phyloP scores from a whole-genome alignment of 2,329 filamentous ascomycete genomes.

The Fusarium nisikadoi region DNA sequence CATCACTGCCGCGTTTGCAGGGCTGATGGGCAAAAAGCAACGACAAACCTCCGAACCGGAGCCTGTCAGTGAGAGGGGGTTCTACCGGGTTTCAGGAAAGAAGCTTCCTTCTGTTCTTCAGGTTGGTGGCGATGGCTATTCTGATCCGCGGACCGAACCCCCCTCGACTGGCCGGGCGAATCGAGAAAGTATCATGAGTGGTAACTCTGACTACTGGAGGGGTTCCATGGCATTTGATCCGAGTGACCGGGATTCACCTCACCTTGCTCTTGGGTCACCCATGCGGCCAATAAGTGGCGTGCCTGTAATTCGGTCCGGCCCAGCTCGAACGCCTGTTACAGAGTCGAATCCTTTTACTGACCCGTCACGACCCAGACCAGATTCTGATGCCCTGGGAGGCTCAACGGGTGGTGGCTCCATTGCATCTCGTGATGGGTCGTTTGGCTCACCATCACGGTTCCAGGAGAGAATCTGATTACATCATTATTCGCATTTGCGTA shows the following conservation, averaged over 20 bases:
- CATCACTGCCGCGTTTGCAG: constrained; percentile 61
- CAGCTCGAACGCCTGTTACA: constrained; percentile 70
- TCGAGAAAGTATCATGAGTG: constrained; percentile 57
- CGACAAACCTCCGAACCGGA: constrained; percentile 40
- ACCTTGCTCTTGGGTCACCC: constrained; percentile 64
- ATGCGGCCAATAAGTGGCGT: constrained; percentile 71
- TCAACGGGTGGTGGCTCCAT: constrained; percentile 36
- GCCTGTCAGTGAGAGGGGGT: constrained; percentile 64
- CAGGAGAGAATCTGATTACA: constrained; percentile 43
- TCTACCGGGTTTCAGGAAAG: constrained; percentile 72
- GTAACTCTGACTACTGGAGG: constrained; percentile 63
- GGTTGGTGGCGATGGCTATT: constrained; percentile 71
- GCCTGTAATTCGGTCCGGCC: constrained; percentile 72
- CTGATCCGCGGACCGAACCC: constrained; percentile 51
- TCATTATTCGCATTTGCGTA: background rate
- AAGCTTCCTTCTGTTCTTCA: constrained; percentile 72
- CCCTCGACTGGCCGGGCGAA: constrained; percentile 39
- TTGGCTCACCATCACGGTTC: constrained; percentile 44
- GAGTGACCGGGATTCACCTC: constrained; percentile 47
- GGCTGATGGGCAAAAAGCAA: constrained; percentile 55
- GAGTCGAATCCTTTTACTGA: constrained; percentile 62
- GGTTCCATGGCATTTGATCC: constrained; percentile 62
- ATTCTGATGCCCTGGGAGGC: constrained; percentile 41
- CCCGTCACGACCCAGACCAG: constrained; percentile 44
- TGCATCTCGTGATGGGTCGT: constrained; percentile 39